Percentiles rank a stretch among this genome's conserved stretches.
These are phyloP conservation scores for Persicaria maculosa DNA, from an alignment of 148 eudicot genomes.

Conservation along the genomic window DNA sequence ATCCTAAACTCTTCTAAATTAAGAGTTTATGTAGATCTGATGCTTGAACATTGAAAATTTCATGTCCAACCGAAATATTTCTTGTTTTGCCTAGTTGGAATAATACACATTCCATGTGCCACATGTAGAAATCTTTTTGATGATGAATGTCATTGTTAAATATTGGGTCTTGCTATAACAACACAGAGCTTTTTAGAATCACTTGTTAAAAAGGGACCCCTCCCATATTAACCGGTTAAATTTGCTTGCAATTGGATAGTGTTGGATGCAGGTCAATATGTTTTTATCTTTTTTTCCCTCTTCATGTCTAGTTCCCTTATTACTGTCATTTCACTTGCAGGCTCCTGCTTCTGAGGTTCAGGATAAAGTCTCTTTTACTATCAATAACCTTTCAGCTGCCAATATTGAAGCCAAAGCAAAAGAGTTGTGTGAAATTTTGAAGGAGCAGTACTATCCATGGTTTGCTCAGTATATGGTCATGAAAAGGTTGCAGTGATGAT, in stretches of 20 bases:
- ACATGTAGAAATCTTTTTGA: too few species aligned
- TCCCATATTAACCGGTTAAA: not conserved
- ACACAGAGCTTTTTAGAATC: too few species aligned
- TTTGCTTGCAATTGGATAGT: not conserved
- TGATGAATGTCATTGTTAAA: not conserved
- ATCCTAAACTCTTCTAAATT: too few species aligned
- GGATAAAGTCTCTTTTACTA: slow-evolving; percentile 82
- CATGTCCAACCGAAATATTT: not conserved
- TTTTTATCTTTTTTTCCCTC: not conserved
- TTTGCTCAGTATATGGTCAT: slow-evolving; percentile 98
- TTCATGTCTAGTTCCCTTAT: not conserved
- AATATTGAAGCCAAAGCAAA: slow-evolving; percentile 85
- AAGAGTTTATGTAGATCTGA: not conserved
- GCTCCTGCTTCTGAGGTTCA: slow-evolving; percentile 83
- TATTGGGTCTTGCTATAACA: too few species aligned
- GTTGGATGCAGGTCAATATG: not conserved
- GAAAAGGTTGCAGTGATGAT: slow-evolving; percentile 53
- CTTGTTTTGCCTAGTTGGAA: not conserved
- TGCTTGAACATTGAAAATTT: too few species aligned
- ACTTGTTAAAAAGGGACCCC: too few species aligned
- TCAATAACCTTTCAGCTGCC: slow-evolving; percentile 66
- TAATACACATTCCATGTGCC: not conserved
- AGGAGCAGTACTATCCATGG: slow-evolving; percentile 80
- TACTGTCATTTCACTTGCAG: slow-evolving; percentile 29
- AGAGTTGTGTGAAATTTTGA: slow-evolving; percentile 72